These are phyloP conservation scores for Phytopythium boreale DNA, from an alignment of 352 stramenopile species.

Conservation along the genomic window DNA sequence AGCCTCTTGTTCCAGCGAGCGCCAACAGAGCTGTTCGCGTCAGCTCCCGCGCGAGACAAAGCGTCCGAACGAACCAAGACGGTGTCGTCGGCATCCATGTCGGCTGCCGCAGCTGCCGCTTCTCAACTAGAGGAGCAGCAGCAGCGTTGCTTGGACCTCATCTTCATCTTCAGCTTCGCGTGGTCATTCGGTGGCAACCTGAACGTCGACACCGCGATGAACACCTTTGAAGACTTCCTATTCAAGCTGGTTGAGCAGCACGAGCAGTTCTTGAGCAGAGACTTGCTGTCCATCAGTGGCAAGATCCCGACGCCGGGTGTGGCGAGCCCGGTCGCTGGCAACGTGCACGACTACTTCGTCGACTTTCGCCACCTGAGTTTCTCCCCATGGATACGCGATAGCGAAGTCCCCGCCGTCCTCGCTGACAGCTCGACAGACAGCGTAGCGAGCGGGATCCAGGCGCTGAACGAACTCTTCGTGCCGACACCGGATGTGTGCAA, in stretches of 20 bases:
- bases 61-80: neutral
- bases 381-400: conserved; percentile 34
- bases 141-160: conserved; percentile 51
- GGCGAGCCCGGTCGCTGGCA: conserved; percentile 40
- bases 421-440: conserved; percentile 14
- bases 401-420: conserved; percentile 14
- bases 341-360: conserved; percentile 70
- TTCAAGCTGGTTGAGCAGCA: conserved; percentile 34
- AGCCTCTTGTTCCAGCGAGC: conserved; percentile 39
- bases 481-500: conserved; percentile 65
- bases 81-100: conserved; percentile 5
- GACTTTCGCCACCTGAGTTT: conserved; percentile 65
- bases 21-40: conserved; percentile 33
- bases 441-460: conserved; percentile 23
- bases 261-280: conserved; percentile 43
- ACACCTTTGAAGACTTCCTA: conserved; percentile 56
- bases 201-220: conserved; percentile 27
- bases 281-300: conserved; percentile 49
- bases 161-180: conserved; percentile 69
- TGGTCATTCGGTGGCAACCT: conserved; percentile 76
- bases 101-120: conserved; percentile 16
- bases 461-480: conserved; percentile 45
- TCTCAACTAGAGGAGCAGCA: conserved; percentile 42
- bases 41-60: conserved; percentile 5
- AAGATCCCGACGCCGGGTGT: conserved; percentile 43